Evolutionary conservation across 352 stramenopile species (phyloP).

Genomic region (Phytophthora sansomeana): DNA sequence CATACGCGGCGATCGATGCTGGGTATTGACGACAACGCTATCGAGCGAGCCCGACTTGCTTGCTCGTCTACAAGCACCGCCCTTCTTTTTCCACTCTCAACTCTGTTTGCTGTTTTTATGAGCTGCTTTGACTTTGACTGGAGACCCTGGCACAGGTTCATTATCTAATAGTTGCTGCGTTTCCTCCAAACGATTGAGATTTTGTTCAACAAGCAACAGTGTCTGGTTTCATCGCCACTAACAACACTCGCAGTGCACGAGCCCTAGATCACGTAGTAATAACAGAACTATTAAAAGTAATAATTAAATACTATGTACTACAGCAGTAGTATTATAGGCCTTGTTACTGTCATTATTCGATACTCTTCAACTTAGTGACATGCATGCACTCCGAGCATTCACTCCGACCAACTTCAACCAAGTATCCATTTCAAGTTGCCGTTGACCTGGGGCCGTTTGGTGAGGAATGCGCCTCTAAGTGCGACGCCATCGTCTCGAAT

Average conservation of each 20-base stretch:
- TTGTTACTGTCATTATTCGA: not conserved
- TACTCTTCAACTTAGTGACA: conserved; percentile 6
- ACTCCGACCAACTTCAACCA: conserved; percentile 10
- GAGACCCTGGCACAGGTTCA: too few relatives aligned
- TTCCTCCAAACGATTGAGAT: too few relatives aligned
- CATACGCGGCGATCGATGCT: conserved; percentile 2
- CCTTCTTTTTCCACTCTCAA: not conserved
- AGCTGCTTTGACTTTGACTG: not conserved
- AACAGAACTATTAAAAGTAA: too few relatives aligned
- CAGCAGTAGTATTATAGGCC: not conserved
- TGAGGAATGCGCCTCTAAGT: not conserved
- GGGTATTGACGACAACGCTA: conserved; percentile 11
- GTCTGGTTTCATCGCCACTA: too few relatives aligned
- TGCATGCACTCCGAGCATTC: conserved; percentile 1
- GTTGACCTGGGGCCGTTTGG: not conserved
- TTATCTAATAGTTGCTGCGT: too few relatives aligned
- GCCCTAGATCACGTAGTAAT: too few relatives aligned
- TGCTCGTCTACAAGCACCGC: conserved; percentile 13
- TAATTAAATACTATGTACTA: too few relatives aligned
- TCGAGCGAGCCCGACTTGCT: conserved; percentile 8
- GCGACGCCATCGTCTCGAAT: not conserved
- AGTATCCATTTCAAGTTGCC: not conserved
- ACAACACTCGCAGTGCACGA: too few relatives aligned
- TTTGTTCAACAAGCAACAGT: too few relatives aligned
- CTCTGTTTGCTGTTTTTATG: not conserved